phyloP scores from a whole-genome alignment of 1,139 yeast genomes.

The Hanseniaspora uvarum region DNA sequence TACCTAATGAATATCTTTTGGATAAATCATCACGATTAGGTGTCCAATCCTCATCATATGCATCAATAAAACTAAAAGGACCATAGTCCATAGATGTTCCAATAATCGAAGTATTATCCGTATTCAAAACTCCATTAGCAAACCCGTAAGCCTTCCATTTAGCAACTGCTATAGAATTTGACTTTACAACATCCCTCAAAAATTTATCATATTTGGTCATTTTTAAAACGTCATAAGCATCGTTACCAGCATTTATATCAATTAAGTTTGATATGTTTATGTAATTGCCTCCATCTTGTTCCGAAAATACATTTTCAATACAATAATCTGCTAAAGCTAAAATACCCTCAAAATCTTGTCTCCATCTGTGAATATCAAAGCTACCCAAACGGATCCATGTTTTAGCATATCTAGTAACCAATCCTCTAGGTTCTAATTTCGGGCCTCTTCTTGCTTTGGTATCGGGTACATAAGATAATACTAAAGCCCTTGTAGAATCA shows the following conservation, averaged over 20 bases:
- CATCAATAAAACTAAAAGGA: conserved; percentile 84
- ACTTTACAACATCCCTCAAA: conserved; percentile 55
- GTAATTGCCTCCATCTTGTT: conserved; percentile 26
- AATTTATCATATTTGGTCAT: conserved; percentile 59
- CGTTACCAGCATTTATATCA: conserved; percentile 22
- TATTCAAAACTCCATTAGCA: conserved; percentile 84
- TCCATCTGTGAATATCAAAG: conserved; percentile 73
- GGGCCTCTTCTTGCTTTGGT: conserved; percentile 64
- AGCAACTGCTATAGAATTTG: conserved; percentile 73
- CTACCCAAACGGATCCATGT: conserved; percentile 82
- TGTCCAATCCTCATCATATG: conserved; percentile 68
- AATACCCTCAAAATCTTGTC: conserved; percentile 58
- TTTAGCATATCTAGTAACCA: conserved; percentile 74
- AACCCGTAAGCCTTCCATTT: conserved; percentile 88
- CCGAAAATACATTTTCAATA: conserved; percentile 51
- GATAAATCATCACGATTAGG: conserved; percentile 82
- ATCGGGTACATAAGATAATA: conserved; percentile 60
- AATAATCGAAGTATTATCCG: conserved; percentile 80
- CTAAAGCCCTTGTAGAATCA: conserved; percentile 76
- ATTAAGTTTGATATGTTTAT: conserved; percentile 25
- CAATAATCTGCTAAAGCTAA: conserved; percentile 61
- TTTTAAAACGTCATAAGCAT: conserved; percentile 30
- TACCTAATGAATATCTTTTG: conserved; percentile 62
- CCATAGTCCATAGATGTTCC: conserved; percentile 91
- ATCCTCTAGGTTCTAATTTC: conserved; percentile 66